Percentiles rank a stretch among this genome's conserved stretches.
Conservation (phyloP, 176 grass and related monocot genomes). For the Cymbopogon citratus region DNA sequence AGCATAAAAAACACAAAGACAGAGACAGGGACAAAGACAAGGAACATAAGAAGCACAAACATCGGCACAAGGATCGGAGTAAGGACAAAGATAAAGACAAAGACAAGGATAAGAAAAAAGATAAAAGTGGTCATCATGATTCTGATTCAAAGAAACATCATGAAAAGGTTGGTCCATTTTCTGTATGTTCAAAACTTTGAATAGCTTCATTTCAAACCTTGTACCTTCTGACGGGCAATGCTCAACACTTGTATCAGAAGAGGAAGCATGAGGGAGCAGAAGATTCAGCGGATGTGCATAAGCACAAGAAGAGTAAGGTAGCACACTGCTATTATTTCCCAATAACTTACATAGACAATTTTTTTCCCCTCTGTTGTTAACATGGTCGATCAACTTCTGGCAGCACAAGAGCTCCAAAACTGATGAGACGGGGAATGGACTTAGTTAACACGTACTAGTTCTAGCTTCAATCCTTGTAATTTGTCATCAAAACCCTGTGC, state of each 20-base stretch:
- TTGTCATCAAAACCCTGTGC: background rate
- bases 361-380: constrained; percentile 17
- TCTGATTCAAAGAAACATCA: constrained; percentile 81
- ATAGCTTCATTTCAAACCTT: background rate
- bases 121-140: constrained; percentile 91
- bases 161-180: constrained; percentile 57
- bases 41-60: constrained; percentile 97
- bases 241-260: constrained; percentile 32
- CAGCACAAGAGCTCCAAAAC: constrained; percentile 65
- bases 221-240: constrained; percentile 10
- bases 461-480: constrained; percentile 23
- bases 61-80: constrained; percentile 84
- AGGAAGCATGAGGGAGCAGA: constrained; percentile 55
- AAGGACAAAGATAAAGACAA: constrained; percentile 83
- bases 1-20: constrained; percentile 90
- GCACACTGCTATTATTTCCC: constrained; percentile 9
- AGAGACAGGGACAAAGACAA: constrained; percentile 89
- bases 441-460: constrained; percentile 36
- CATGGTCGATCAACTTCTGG: background rate
- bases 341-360: background rate
- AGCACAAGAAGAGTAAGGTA: constrained; percentile 81
- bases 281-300: constrained; percentile 51
- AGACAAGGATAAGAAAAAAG: constrained; percentile 90
- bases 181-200: background rate
- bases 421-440: constrained; percentile 44